Evolutionary conservation across 306 rosid species (phyloP).

Genomic region (Fragaria vesca): DNA sequence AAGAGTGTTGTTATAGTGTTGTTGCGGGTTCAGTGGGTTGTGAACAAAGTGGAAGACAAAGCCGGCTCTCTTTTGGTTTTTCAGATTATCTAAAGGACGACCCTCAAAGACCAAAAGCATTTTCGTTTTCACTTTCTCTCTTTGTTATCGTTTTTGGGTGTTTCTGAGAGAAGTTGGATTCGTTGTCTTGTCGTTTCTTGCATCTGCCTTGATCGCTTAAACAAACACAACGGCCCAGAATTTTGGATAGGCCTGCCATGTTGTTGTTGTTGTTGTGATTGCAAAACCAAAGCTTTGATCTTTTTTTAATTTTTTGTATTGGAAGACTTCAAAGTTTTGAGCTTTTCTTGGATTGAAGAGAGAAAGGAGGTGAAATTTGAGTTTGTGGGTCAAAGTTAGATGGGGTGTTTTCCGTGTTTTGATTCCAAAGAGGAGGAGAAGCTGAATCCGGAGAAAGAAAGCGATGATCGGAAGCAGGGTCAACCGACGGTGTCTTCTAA

Average conservation of each 20-base stretch:
- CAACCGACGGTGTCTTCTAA: conserved; percentile 39
- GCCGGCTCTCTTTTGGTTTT: conserved; percentile 23
- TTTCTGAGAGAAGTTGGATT: conserved; percentile 28
- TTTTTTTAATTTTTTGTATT: conserved; percentile 7
- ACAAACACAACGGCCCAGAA: conserved; percentile 11
- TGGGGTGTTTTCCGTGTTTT: conserved; percentile 94
- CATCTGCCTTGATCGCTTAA: conserved; percentile 23
- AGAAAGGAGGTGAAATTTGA: conserved; percentile 10
- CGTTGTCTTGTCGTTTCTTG: conserved; percentile 26
- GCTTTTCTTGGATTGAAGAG: background rate
- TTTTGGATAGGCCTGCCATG: conserved; percentile 30
- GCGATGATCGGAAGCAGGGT: conserved; percentile 47
- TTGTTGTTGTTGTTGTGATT: conserved; percentile 24
- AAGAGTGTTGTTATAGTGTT: background rate
- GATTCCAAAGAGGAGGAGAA: conserved; percentile 91
- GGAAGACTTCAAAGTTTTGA: background rate
- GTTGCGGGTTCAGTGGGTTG: conserved; percentile 11
- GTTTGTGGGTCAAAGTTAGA: conserved; percentile 31
- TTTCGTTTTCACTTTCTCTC: conserved; percentile 18
- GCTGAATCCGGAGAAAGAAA: conserved; percentile 60
- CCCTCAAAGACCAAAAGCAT: background rate
- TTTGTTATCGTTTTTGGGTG: conserved; percentile 30
- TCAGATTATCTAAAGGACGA: background rate
- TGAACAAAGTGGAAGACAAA: conserved; percentile 17
- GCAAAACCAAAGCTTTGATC: conserved; percentile 21